These are phyloP conservation scores for Ceratobasidium sp. DNA, from an alignment of 1,284 basidiomycete genomes.

Conservation along the genomic window DNA sequence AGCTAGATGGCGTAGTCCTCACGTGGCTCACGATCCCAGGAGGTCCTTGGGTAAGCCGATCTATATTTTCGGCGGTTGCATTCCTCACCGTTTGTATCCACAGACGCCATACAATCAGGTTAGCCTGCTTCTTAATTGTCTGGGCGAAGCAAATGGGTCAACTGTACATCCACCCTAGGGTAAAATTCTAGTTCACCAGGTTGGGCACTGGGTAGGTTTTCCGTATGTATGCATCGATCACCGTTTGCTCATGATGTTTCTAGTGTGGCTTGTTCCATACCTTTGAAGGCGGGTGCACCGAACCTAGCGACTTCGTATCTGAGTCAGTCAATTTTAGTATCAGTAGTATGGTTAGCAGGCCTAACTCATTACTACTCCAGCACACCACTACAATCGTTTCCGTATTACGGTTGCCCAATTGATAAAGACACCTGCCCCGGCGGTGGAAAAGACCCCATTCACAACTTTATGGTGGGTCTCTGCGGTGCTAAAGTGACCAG, in stretches of 20 bases:
- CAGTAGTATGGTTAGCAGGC: not conserved
- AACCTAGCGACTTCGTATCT: not conserved
- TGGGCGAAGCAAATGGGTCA: no score
- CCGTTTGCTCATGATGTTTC: no score
- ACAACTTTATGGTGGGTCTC: constrained; percentile 2
- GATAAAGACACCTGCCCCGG: not conserved
- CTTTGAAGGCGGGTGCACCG: constrained; percentile 14
- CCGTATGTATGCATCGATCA: no score
- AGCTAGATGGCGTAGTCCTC: constrained; percentile 12
- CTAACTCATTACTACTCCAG: not conserved
- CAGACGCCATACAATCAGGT: no score
- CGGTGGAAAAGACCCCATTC: not conserved
- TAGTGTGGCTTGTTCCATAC: constrained; percentile 6
- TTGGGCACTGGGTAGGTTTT: no score
- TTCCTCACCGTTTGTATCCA: no score
- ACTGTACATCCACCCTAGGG: no score
- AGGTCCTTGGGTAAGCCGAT: not conserved
- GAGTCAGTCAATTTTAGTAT: not conserved
- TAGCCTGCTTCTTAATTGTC: no score
- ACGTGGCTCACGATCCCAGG: constrained; percentile 7
- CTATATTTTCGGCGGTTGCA: no score
- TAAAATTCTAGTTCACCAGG: no score
- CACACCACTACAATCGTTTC: not conserved
- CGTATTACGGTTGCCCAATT: not conserved
- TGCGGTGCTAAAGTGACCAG: no score